A percentile compares a stretch with the other conserved stretches of the same genome.
These are phyloP conservation scores for Periconia sp. DNA, from an alignment of 2,329 filamentous ascomycete genomes.

Conservation along the genomic window DNA sequence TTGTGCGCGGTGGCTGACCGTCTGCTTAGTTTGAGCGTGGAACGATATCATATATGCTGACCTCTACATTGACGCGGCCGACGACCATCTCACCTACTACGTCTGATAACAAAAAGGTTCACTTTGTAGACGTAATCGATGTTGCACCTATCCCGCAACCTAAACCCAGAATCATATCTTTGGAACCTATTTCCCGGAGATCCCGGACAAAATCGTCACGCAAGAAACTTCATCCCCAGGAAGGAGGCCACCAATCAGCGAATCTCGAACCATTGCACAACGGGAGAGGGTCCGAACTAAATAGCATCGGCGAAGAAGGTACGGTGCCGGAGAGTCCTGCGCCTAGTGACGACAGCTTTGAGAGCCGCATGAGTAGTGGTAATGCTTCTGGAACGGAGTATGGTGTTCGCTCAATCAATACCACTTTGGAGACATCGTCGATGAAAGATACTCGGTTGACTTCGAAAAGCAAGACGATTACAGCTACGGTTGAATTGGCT, in stretches of 20 bases:
- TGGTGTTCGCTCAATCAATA: constrained; percentile 42
- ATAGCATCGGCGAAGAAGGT: constrained; percentile 31
- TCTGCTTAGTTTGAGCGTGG: constrained; percentile 85
- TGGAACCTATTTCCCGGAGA: constrained; percentile 81
- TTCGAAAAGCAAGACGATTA: constrained; percentile 74
- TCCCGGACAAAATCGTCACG: constrained; percentile 59
- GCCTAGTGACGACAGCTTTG: constrained; percentile 51
- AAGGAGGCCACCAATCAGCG: constrained; percentile 13
- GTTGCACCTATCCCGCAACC: constrained; percentile 74
- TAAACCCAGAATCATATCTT: constrained; percentile 77
- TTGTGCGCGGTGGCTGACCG: constrained; percentile 18
- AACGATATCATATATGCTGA: constrained; percentile 87
- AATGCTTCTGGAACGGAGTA: constrained; percentile 51
- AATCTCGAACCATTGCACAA: constrained; percentile 22
- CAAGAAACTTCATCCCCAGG: constrained; percentile 18
- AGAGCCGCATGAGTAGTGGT: constrained; percentile 62
- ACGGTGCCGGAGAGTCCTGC: constrained; percentile 46
- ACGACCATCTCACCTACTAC: constrained; percentile 80
- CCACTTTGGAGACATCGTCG: constrained; percentile 50
- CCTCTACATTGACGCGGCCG: constrained; percentile 84
- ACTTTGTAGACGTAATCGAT: constrained; percentile 80
- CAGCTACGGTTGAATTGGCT: constrained; percentile 78
- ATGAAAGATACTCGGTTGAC: constrained; percentile 54
- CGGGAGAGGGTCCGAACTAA: constrained; percentile 24
- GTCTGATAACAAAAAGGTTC: constrained; percentile 78